Evolutionary conservation across 371 early-diverging fungal genomes (phyloP), one percentile per base, ranked within the genome.

Genomic region (Paraphysoderma sedebokerense): DNA sequence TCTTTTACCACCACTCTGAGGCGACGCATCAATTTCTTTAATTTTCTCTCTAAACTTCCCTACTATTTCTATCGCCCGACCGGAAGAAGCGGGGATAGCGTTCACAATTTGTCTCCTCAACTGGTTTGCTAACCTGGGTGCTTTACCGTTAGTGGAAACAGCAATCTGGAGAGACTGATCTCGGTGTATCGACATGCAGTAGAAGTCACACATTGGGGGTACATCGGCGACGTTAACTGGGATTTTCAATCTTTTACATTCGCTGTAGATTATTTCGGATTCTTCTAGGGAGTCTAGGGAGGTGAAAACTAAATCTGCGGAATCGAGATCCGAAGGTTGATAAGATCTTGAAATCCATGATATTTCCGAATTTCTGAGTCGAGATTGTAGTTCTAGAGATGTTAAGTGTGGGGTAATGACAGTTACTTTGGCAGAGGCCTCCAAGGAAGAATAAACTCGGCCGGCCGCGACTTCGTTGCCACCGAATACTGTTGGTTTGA

Each of bases 191-290:
- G 86, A 81, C 76, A 87, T 86, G 58, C 89, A 90, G 59, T 81
- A 88, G 55, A 92, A 90, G 54, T 92, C 89, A 59, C 90, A 92
- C 57, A 84, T 64, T 15, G 79, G 76, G 13, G 87, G 83, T 19
- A 87, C 81, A 52, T 92, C 92, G 0, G 91, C 91, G 17, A 86
- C 87, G 52, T 92, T 92, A 38, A 90, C 87, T 7, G 89, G 89
- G 36, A 88, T 86, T 27, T n/a, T n/a, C n/a, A n/a, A n/a, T n/a
- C n/a, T n/a, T n/a, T n/a, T n/a, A n/a, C n/a, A n/a, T 19, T 39
- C 40, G 40, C 26, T 9, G 40, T 19, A 11, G 40, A 39, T 26
- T 26, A 8, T 19, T 39, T 26, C 40, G 9, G 22, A 26, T 39
- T 26, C 40, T 39, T 26, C 40, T 39, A n/a, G n/a, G n/a, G n/a